Percentiles rank a stretch among this genome's conserved stretches.
Evolutionary conservation across 2,329 filamentous ascomycete genomes (phyloP).

Genomic region (Ophiostoma ulmi): DNA sequence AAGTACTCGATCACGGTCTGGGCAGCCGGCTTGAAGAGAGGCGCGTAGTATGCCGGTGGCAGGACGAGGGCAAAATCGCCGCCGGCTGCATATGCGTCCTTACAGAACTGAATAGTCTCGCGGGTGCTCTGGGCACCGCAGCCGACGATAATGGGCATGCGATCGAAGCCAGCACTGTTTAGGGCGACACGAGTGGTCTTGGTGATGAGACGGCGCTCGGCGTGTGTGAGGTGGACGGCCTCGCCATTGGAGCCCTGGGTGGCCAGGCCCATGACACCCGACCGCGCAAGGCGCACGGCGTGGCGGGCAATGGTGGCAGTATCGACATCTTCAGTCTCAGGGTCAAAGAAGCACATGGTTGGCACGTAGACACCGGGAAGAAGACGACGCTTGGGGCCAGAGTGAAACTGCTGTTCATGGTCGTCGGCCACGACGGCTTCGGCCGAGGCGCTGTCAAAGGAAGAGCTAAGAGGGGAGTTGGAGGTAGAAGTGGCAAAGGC

Average conservation of each 20-base stretch:
- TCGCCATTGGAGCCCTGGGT: conserved; percentile 80
- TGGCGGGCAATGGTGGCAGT: conserved; percentile 53
- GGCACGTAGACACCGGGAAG: conserved; percentile 62
- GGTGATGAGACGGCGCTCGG: conserved; percentile 65
- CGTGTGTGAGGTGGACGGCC: conserved; percentile 69
- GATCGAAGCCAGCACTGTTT: conserved; percentile 57
- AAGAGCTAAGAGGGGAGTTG: conserved; percentile 34
- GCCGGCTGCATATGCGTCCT: conserved; percentile 62
- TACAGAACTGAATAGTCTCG: conserved; percentile 65
- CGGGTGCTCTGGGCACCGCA: conserved; percentile 68
- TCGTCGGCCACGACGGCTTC: not conserved
- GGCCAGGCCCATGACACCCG: conserved; percentile 67
- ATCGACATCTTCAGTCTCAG: conserved; percentile 62
- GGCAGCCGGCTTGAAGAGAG: conserved; percentile 57
- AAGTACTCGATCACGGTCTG: conserved; percentile 63
- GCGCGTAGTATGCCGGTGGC: conserved; percentile 70
- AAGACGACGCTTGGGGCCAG: conserved; percentile 34
- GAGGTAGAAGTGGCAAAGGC: not conserved
- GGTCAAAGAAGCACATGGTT: conserved; percentile 68
- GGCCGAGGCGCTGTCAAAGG: conserved; percentile 7
- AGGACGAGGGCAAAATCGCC: conserved; percentile 72
- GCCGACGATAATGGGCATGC: conserved; percentile 70
- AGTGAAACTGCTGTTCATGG: not conserved
- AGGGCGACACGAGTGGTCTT: conserved; percentile 64
- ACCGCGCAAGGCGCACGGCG: conserved; percentile 65